These are phyloP conservation scores for Setaria italica DNA, from an alignment of 202 grass and related monocot genomes.

Conservation along the genomic window DNA sequence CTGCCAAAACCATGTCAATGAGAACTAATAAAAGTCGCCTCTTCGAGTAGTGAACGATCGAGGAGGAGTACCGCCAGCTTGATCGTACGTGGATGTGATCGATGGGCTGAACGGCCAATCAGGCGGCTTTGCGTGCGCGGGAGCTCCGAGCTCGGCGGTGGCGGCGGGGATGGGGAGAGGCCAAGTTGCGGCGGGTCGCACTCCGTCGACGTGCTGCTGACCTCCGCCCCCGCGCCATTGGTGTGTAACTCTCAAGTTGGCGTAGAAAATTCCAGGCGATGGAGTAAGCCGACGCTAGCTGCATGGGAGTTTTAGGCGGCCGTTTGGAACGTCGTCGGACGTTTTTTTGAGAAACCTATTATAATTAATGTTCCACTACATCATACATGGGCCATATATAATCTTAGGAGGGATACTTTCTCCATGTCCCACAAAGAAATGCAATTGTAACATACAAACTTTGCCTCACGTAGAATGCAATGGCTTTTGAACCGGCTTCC, in stretches of 20 bases:
- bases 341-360: neutral
- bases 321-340: neutral
- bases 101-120: neutral
- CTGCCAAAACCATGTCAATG: too few species aligned
- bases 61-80: too few species aligned
- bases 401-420: too few species aligned
- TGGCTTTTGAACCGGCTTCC: too few species aligned
- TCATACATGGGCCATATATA: too few species aligned
- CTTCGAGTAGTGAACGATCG: too few species aligned
- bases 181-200: neutral
- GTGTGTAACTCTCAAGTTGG: neutral
- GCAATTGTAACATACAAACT: too few species aligned
- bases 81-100: too few species aligned
- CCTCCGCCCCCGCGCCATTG: constrained; percentile 7
- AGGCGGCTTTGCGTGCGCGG: neutral
- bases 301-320: neutral
- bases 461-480: too few species aligned
- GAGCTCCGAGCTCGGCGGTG: neutral
- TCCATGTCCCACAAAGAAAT: too few species aligned
- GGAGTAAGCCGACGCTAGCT: constrained; percentile 26
- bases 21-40: too few species aligned
- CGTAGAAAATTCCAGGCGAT: neutral
- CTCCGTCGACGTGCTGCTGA: constrained; percentile 2
- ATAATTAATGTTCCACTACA: too few species aligned
- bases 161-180: neutral